phyloP scores from a whole-genome alignment of 2,329 filamentous ascomycete species.

The Aspergillus eucalypticola region DNA sequence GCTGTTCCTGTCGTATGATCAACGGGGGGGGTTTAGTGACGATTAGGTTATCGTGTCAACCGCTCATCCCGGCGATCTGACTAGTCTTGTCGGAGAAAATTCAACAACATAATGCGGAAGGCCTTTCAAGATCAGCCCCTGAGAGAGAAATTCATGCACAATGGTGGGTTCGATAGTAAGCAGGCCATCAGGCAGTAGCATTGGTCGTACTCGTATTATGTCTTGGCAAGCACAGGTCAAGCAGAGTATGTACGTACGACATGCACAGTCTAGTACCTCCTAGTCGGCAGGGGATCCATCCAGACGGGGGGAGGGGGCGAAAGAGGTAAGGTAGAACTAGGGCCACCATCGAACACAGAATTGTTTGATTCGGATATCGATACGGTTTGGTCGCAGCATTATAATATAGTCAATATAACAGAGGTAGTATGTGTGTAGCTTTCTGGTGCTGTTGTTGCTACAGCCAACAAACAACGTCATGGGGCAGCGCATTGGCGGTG shows the following conservation, averaged over 20 bases:
- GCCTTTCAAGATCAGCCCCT: neutral
- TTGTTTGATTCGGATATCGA: neutral
- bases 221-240: neutral
- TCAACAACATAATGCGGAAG: neutral
- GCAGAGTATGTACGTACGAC: conserved; percentile 1
- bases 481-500: conserved; percentile 3
- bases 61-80: neutral
- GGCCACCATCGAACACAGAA: neutral
- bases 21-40: neutral
- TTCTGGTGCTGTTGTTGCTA: neutral
- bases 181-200: neutral
- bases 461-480: neutral
- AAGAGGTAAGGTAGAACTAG: neutral
- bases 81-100: neutral
- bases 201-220: conserved; percentile 7
- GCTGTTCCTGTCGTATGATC: conserved; percentile 1
- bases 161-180: neutral
- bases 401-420: neutral
- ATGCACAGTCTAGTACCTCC: conserved; percentile 1
- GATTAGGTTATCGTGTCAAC: neutral
- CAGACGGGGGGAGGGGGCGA: neutral
- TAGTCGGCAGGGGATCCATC: neutral
- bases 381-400: too few species aligned
- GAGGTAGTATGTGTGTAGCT: neutral
- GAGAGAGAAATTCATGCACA: neutral